These are phyloP conservation scores for Zoysia matrella DNA, from an alignment of 202 grass and related monocot species.

Conservation along the genomic window DNA sequence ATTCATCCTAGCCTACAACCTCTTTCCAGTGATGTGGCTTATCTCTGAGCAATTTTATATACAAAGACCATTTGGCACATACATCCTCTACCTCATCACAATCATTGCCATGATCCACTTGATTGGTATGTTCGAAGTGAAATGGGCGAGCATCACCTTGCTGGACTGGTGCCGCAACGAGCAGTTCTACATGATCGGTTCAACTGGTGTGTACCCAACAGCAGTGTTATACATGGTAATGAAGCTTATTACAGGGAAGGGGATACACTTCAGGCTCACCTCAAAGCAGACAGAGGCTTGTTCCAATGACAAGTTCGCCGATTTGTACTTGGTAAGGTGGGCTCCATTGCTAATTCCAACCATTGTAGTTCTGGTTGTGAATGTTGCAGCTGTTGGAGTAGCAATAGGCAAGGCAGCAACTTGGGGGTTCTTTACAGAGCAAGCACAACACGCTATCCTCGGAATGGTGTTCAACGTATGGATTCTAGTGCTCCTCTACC, in stretches of 20 bases:
- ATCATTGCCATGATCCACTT: constrained; percentile 38
- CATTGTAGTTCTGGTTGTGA: constrained; percentile 51
- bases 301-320: constrained; percentile 67
- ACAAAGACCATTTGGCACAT: constrained; percentile 45
- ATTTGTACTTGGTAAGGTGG: constrained; percentile 71
- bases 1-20: constrained; percentile 55
- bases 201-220: constrained; percentile 51
- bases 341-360: constrained; percentile 69
- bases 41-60: constrained; percentile 50
- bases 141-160: constrained; percentile 53
- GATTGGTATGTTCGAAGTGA: constrained; percentile 59
- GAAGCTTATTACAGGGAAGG: constrained; percentile 56
- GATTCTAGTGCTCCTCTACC: constrained; percentile 83
- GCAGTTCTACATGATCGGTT: constrained; percentile 63
- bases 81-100: constrained; percentile 38
- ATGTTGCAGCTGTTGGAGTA: constrained; percentile 62
- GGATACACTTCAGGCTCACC: constrained; percentile 54
- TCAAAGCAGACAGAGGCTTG: constrained; percentile 53
- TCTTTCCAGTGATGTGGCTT: constrained; percentile 60
- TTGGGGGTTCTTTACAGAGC: constrained; percentile 43
- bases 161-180: constrained; percentile 66
- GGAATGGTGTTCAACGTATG: constrained; percentile 88
- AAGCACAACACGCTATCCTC: constrained; percentile 40
- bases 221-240: constrained; percentile 55
- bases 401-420: constrained; percentile 59